Base-by-base conservation (phyloP, 2,329 filamentous ascomycete genomes). In the Xylariomycetidae sp. region DNA sequence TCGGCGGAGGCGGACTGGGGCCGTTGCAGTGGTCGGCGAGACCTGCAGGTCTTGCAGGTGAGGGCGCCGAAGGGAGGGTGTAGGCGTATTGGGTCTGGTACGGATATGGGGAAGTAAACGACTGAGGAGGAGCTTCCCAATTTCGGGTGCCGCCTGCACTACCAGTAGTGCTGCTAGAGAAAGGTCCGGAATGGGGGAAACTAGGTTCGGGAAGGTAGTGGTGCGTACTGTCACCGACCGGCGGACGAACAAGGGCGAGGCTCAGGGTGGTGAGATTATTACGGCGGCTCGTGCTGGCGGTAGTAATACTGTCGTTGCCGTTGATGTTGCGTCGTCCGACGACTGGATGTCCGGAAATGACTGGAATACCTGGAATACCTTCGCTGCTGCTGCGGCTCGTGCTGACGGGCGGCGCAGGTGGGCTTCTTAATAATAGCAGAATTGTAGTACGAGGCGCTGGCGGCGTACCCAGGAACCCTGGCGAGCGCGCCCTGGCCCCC, bases 101-200 rank as follows among this genome's bases (percentile, higher is more conserved):
- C 19, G 30, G 9, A 24, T 8, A 18, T 24, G 30, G 13, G 13
- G 15, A 24, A 19, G 17, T 18, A 13, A 24, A 16, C 10, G 19
- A 17, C 10, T 32, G 32, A 42, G 41, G 35, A 37, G 32, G 40
- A 40, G 44, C 22, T 45, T 50, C 40, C 46, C 49, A 39, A 40
- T 48, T 49, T 47, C 42, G 49, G 47, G 42, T 44, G 38, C 32
- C 42, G n/a, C n/a, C n/a, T n/a, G n/a, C n/a, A 44, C 45, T 49
- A 47, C 45, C 43, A 46, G 45, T 47, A 50, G 46, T 46, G 49
- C 39, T 49, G 32, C 48, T 46, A 50, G 52, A 48, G 48, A 53
- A 54, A 48, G 37, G 50, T 39, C 50, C 50, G 50, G 50, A 37
- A 52, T 37, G 37, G 41, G 46, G 49, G 32, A 31, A 40, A 50